Evolutionary conservation across 2,329 filamentous ascomycete genomes (phyloP).

Genomic region (Cladosporium sp.): DNA sequence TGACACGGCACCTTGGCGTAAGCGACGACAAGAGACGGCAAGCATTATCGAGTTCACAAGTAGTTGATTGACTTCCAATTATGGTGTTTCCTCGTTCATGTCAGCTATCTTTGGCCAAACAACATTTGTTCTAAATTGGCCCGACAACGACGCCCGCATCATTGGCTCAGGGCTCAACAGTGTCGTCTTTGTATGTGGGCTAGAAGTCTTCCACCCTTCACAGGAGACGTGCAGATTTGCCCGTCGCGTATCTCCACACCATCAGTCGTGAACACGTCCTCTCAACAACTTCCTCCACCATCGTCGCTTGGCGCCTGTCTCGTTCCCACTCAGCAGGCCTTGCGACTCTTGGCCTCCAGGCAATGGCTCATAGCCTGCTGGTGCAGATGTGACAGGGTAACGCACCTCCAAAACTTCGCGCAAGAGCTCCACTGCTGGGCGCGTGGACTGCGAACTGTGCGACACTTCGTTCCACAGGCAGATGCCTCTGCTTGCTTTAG

Average conservation of each 20-base stretch:
- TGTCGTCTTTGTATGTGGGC: not conserved
- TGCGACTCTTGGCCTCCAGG: not conserved
- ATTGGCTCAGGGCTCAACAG: not conserved
- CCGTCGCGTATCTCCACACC: not conserved
- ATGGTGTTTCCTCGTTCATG: not conserved
- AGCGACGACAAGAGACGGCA: no score
- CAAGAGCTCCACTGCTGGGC: slow-evolving; percentile 26
- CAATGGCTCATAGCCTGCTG: not conserved
- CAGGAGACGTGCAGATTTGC: no score
- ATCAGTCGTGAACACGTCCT: not conserved
- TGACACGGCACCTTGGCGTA: no score
- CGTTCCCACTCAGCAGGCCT: not conserved
- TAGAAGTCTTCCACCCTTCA: no score
- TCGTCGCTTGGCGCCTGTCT: not conserved
- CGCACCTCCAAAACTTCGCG: slow-evolving; percentile 27
- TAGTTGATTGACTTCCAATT: not conserved
- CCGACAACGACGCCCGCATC: not conserved
- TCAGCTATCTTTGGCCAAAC: not conserved
- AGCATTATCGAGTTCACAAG: no score
- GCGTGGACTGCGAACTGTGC: slow-evolving; percentile 27
- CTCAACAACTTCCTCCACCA: slow-evolving; percentile 2
- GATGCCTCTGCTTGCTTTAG: slow-evolving; percentile 21
- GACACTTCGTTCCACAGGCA: slow-evolving; percentile 23
- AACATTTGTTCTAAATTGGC: not conserved
- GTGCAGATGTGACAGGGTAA: not conserved